phyloP scores from a whole-genome alignment of 805 yeast genomes.

The Starmerella apis region DNA sequence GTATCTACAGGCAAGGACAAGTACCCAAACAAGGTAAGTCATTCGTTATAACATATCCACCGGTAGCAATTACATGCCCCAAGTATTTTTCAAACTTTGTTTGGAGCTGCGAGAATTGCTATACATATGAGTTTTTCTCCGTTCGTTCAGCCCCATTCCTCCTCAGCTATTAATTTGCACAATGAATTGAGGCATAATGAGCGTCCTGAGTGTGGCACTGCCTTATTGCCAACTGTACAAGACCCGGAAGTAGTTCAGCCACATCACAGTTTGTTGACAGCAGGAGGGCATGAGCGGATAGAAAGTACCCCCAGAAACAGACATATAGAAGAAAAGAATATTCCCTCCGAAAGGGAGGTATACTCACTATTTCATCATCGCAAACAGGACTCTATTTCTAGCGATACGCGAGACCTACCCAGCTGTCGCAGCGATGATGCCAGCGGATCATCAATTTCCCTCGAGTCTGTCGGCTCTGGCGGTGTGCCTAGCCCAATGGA shows the following conservation, averaged over 20 bases:
- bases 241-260: background rate
- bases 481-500: background rate
- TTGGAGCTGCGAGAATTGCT: background rate
- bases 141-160: background rate
- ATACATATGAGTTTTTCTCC: background rate
- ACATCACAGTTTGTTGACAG: background rate
- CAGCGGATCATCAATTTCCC: slow-evolving; percentile 1
- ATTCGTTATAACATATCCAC: background rate
- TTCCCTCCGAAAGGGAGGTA: background rate
- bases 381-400: background rate
- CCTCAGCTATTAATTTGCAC: background rate
- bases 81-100: background rate
- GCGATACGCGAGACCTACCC: background rate
- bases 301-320: background rate
- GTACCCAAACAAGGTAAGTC: background rate
- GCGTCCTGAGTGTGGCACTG: background rate
- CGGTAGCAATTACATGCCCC: slow-evolving; percentile 2
- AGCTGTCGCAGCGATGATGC: slow-evolving; percentile 5
- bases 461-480: slow-evolving; percentile 1
- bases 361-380: slow-evolving; percentile 1
- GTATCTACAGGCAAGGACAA: background rate
- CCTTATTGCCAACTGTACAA: background rate
- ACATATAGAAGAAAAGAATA: background rate
- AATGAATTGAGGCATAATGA: background rate
- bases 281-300: background rate